phyloP scores from a whole-genome alignment of 768 basidiomycete species.

The Russula sp. region DNA sequence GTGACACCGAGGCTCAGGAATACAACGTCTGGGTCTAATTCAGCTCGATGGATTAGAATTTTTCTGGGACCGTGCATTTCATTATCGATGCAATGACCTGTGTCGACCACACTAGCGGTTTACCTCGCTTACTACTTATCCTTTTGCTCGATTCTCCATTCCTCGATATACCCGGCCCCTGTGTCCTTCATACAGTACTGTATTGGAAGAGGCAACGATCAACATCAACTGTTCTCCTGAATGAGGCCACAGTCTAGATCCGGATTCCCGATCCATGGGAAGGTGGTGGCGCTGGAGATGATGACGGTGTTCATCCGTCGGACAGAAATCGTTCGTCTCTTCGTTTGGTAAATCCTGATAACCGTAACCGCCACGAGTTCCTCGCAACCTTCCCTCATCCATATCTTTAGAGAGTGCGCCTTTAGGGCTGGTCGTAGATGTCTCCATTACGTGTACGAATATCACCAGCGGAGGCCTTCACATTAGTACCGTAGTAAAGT shows the following conservation, averaged over 20 bases:
- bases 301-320: background rate
- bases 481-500: background rate
- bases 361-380: background rate
- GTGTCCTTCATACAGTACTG: background rate
- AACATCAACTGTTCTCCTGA: background rate
- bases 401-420: background rate
- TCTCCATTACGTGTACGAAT: slow-evolving; percentile 16
- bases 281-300: background rate
- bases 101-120: background rate
- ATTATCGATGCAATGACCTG: too few species aligned
- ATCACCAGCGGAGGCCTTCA: background rate
- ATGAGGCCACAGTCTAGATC: background rate
- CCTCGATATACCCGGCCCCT: background rate
- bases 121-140: background rate
- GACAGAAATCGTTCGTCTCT: background rate
- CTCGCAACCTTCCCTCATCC: background rate
- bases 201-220: background rate
- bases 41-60: too few species aligned
- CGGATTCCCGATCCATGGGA: background rate
- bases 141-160: background rate
- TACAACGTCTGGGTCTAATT: too few species aligned
- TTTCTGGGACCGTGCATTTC: too few species aligned
- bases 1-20: too few species aligned
- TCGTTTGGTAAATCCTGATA: background rate
- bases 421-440: background rate